These are phyloP conservation scores for Poa annua DNA, from an alignment of 176 grass and related monocot species.

Conservation along the genomic window DNA sequence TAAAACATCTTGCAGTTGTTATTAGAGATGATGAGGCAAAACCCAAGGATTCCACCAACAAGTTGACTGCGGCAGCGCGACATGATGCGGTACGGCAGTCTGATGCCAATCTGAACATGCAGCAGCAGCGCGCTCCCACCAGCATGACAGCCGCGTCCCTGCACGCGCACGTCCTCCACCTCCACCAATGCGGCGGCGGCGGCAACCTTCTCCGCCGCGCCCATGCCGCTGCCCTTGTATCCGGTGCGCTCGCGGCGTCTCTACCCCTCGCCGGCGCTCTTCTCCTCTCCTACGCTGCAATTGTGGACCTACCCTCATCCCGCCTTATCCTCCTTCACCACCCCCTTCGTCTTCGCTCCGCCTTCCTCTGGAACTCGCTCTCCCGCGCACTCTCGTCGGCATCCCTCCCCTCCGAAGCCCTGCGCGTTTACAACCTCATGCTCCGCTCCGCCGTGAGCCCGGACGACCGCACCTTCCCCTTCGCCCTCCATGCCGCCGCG, in stretches of 20 bases:
- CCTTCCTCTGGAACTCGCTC: conserved; percentile 92
- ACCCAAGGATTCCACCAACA: too few species aligned
- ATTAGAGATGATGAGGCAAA: too few species aligned
- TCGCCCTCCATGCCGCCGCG: conserved; percentile 65
- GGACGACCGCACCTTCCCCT: conserved; percentile 70
- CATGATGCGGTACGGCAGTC: too few species aligned
- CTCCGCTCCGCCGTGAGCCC: conserved; percentile 50
- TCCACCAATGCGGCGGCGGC: conserved; percentile 40
- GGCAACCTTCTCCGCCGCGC: conserved; percentile 34
- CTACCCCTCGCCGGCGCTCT: conserved; percentile 56
- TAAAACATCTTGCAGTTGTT: too few species aligned
- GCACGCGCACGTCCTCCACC: conserved; percentile 54
- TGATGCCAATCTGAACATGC: background rate
- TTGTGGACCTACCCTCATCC: conserved; percentile 47
- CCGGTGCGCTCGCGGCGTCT: conserved; percentile 50
- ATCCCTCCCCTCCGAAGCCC: conserved; percentile 27
- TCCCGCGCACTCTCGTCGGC: conserved; percentile 67
- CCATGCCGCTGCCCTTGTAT: conserved; percentile 50
- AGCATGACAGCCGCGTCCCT: conserved; percentile 32
- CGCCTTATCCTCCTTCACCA: conserved; percentile 52
- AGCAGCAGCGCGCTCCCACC: conserved; percentile 4
- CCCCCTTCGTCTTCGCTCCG: conserved; percentile 43
- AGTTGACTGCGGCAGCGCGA: too few species aligned
- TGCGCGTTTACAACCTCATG: conserved; percentile 66
- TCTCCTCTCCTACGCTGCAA: conserved; percentile 66